Conservation (phyloP, 2,329 filamentous ascomycete species). For the Trichophyton simii region DNA sequence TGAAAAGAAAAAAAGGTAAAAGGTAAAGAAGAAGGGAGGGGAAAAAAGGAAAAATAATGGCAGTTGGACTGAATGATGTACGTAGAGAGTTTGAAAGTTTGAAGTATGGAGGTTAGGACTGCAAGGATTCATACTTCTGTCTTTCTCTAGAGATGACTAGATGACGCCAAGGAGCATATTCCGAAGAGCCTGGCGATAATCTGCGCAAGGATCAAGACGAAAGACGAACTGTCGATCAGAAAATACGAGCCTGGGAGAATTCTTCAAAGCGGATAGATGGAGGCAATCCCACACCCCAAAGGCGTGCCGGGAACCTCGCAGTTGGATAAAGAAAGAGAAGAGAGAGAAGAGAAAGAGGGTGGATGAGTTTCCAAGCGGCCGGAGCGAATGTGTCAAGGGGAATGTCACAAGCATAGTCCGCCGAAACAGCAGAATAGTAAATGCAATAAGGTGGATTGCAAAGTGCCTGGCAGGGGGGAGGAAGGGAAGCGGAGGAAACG, state of each 20-base stretch:
- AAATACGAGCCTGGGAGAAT: neutral
- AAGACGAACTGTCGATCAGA: neutral
- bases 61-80: neutral
- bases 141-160: neutral
- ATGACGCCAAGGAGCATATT: neutral
- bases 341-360: too few species aligned
- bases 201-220: neutral
- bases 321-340: neutral
- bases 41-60: too few species aligned
- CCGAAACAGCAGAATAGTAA: neutral
- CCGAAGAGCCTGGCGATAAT: conserved; percentile 1
- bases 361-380: too few species aligned
- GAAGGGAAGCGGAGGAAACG: neutral
- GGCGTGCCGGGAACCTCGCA: too few species aligned
- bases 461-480: neutral
- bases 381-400: too few species aligned
- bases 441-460: neutral
- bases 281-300: too few species aligned
- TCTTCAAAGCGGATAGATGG: neutral
- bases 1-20: neutral
- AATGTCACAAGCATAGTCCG: neutral
- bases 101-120: neutral
- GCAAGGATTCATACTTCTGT: neutral
- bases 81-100: neutral
- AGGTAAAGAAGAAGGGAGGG: neutral